Evolutionary conservation across 495 filamentous ascomycete species (phyloP), one percentile per base, ranked within the genome.

Genomic region (Paragyromitra xinjiangensis): DNA sequence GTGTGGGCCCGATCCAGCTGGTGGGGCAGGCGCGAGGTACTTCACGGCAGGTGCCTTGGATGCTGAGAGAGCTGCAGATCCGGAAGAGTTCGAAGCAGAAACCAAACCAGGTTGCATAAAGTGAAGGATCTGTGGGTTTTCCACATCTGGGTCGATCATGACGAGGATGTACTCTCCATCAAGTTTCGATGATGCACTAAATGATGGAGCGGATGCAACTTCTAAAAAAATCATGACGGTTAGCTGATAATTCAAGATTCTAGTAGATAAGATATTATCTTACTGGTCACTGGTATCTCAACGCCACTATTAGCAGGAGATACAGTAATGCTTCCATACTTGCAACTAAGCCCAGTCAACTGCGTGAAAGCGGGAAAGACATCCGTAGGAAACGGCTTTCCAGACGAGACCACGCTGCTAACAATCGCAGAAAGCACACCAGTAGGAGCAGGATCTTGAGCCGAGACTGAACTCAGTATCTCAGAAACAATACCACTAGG

Each of bases 51-150:
- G 39, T 34, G 69, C 19, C 14, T 65, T 51, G 5, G 61, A 39
- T 19, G 74, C 40, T 37, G 69, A 59, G 48, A 77, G 50, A 9
- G 69, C 26, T 3, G 40, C 69, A 19, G 59, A 39, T 26, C 51
- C 56, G 26, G 45, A 42, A 5, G 45, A 22, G 26, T 26, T 29
- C 11, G 70, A 65, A n/a, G 24, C 50, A 12, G 39, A 58, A 16
- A 69, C n/a, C 64, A 73, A 55, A 8, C 44, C 74, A 2, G 74
- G 61, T 51, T 77, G 74, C 9, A 77, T 44, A n/a, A 65, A 66
- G 24, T 77, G 74, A 22, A 77, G 29, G 24, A 48, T 58, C 44
- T 77, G 74, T 58, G 69, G 42, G 22, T 7, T 42, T 1, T 22
- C 3, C 4, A 39, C 42, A 22, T 66, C 74, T 3, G 74, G 74